phyloP scores from a whole-genome alignment of 2,329 filamentous ascomycete species.

The Arthrobotrys entomopaga region DNA sequence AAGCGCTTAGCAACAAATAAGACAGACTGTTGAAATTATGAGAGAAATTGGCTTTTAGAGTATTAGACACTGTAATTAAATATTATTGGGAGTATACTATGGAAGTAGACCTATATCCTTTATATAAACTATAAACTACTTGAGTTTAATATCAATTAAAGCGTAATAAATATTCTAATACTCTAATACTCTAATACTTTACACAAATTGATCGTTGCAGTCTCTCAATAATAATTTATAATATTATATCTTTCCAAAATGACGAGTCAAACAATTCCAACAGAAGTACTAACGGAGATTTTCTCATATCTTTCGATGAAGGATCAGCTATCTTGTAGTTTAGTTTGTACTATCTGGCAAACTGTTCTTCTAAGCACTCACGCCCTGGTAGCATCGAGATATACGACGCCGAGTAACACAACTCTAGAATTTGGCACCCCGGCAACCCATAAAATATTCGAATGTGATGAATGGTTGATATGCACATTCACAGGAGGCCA shows the following conservation, averaged over 20 bases:
- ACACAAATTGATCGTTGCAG: too few species aligned
- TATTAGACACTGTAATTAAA: too few species aligned
- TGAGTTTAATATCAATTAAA: not conserved
- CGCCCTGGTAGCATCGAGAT: slow-evolving; percentile 3
- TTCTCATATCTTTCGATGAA: slow-evolving; percentile 14
- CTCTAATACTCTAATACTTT: too few species aligned
- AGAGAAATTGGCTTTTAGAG: not conserved
- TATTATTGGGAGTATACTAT: too few species aligned
- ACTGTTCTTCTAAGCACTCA: not conserved
- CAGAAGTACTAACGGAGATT: slow-evolving; percentile 12
- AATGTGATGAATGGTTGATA: slow-evolving; percentile 6
- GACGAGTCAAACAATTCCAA: not conserved
- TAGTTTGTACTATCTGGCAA: slow-evolving; percentile 11
- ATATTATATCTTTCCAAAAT: too few species aligned
- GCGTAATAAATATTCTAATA: not conserved
- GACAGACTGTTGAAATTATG: too few species aligned
- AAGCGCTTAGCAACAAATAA: too few species aligned
- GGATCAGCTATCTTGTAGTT: slow-evolving; percentile 15
- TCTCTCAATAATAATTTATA: too few species aligned
- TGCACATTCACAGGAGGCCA: not conserved
- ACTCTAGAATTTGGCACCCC: not conserved
- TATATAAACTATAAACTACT: not conserved
- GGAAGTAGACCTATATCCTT: not conserved
- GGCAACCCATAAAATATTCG: slow-evolving; percentile 14
- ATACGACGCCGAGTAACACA: slow-evolving; percentile 5